Evolutionary conservation across 176 grass and related monocot genomes (phyloP).

Genomic region (Hsuehochloa calcarea): DNA sequence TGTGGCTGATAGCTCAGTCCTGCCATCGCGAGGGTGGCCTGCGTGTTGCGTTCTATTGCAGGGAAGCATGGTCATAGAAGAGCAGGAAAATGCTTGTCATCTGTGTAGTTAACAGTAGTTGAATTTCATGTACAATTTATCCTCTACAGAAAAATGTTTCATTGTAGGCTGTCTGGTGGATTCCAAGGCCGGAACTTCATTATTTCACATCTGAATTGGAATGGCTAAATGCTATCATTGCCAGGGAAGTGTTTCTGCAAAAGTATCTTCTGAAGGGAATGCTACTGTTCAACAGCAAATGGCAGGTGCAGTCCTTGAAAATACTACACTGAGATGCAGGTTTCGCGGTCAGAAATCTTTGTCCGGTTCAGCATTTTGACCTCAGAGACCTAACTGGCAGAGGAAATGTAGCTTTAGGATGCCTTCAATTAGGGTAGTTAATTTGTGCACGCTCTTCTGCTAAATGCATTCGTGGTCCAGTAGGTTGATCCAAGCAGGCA

Average conservation of each 20-base stretch:
- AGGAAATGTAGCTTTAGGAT: constrained; percentile 18
- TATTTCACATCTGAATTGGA: constrained; percentile 7
- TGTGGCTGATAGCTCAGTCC: constrained; percentile 33
- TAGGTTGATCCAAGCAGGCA: neutral
- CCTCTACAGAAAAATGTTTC: neutral
- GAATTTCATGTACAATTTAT: neutral
- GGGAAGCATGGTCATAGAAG: neutral
- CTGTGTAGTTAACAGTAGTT: neutral
- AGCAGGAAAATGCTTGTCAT: neutral
- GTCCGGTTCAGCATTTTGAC: constrained; percentile 34
- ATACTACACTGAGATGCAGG: neutral
- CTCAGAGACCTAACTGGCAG: neutral
- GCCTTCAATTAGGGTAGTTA: constrained; percentile 13
- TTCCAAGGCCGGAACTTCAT: neutral
- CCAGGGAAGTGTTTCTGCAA: neutral
- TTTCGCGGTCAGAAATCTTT: constrained; percentile 20
- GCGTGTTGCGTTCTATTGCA: neutral
- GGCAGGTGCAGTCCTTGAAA: neutral
- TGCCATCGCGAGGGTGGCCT: neutral
- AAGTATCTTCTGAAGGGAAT: neutral
- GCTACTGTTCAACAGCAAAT: neutral
- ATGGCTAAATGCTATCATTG: neutral
- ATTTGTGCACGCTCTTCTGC: constrained; percentile 10
- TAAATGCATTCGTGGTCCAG: constrained; percentile 1
- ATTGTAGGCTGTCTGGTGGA: neutral